A percentile compares a stretch with the other conserved stretches of the same genome.
These are phyloP conservation scores for Lactifluus volemus DNA, from an alignment of 768 basidiomycete genomes.

Conservation along the genomic window DNA sequence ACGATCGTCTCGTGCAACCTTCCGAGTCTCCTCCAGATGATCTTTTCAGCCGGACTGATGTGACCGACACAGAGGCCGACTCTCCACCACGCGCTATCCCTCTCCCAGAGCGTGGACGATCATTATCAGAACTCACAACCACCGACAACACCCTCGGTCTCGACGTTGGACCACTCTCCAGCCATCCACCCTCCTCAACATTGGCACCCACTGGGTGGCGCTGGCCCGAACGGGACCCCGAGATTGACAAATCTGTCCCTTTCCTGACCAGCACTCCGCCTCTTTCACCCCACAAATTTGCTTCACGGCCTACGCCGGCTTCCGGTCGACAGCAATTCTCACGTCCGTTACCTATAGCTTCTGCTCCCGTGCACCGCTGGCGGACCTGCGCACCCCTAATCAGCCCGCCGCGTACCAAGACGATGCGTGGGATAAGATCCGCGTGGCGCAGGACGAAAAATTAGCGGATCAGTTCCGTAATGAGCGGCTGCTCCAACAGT, in stretches of 20 bases:
- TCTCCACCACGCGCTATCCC: not conserved
- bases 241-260: constrained; percentile 15
- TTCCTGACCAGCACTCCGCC: constrained; percentile 18
- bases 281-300: not conserved
- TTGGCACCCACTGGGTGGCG: constrained; percentile 10
- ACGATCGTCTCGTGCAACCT: not conserved
- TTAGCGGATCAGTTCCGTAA: constrained; percentile 63
- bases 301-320: constrained; percentile 5
- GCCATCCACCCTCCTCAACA: not conserved
- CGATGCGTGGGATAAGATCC: constrained; percentile 72
- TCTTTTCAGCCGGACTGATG: constrained; percentile 5
- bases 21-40: constrained; percentile 10
- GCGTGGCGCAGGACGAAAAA: constrained; percentile 58
- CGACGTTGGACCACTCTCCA: constrained; percentile 19
- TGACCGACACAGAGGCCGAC: constrained; percentile 6
- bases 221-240: constrained; percentile 5
- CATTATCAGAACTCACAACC: constrained; percentile 14
- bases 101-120: not conserved
- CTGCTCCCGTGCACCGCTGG: constrained; percentile 4
- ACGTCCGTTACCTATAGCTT: not conserved
- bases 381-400: constrained; percentile 32
- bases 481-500: constrained; percentile 55
- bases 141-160: constrained; percentile 26
- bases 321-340: constrained; percentile 1
- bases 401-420: constrained; percentile 51